Evolutionary conservation across 2,329 filamentous ascomycete species (phyloP), one percentile per base, ranked within the genome.

Genomic region (Xylariaceae sp.): DNA sequence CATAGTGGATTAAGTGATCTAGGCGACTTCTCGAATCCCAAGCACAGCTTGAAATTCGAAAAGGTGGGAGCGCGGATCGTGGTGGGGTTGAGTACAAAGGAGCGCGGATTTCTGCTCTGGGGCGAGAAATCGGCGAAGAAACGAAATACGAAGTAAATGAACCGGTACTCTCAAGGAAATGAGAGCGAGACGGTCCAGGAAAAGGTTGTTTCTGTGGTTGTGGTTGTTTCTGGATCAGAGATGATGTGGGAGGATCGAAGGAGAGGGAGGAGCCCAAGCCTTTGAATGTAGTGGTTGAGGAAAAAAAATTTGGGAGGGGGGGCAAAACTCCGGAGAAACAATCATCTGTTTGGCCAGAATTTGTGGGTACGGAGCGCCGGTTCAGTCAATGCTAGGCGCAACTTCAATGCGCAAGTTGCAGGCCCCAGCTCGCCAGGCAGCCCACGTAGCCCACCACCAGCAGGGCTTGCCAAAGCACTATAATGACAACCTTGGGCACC

Each of bases 1-100:
- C 92, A 97, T 97, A 83, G 87, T 96, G 92, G 85, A 77, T 80
- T 76, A 67, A 56, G 22, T 61, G 40, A 39, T 65, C 66, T 69
- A 66, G 68, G 68, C 68, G 70, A 73, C 82, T 80, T 68, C 77
- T 78, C 78, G 82, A 81, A 85, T 81, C 85, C 83, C 87, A 89
- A 87, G 85, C 86, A 73, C 77, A 76, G 85, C 80, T 84, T 87
- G 82, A 78, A 82, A 90, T 80, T 86, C 83, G 83, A 78, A 75
- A 68, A 68, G 52, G 56, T 18, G 49, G 54, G 53, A 58, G 61
- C 54, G 58, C 56, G 64, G 65, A 64, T 62, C 55, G 42, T 60
- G 67, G 68, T 67, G 70, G 69, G 70, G 69, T 65, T 55, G 54
- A 54, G 49, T 53, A 60, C 35, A 53, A 57, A 57, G 51, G 47